Base-by-base conservation (phyloP, 768 basidiomycete species). In the Cantharellus anzutake region DNA sequence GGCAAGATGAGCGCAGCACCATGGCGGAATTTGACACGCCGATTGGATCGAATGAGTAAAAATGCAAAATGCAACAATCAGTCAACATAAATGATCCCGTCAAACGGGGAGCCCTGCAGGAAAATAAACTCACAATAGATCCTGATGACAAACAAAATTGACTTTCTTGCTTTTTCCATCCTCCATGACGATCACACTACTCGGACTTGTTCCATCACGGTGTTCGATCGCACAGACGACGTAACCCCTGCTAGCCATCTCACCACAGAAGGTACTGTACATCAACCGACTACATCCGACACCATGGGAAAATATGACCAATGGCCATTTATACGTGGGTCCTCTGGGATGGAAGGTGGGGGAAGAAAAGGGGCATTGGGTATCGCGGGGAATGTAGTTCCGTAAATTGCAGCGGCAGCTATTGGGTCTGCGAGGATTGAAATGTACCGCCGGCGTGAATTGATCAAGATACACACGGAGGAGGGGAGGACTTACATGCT, bases 281-380 rank as follows among this genome's bases (percentile, higher is more conserved):
- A 73, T 74, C 41, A 71, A 66, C 2, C 69, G 66, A 4, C 71
- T 72, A 57, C 73, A 74, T 14, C 73, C 73, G 4, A 72, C 69
- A 7, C 76, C 75, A 61, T 78, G 75, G 20, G 73, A 73, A 67
- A 76, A 78, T 61, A 77, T 64, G 62, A 77, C 65, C 4, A 77
- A 66, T 0, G 73, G 73, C 69, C 70, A 73, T 58, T 68, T 66
- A 3, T 52, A 44, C 11, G 44, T 48, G 11, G 11, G 44, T 48
- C 44, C 44, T 48, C 20, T 48, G 44, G 11, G 37, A 56, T 57
- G 4, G 38, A 29, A 0, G 67, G 64, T 0, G 67, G 67, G 7
- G 4, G 50, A 3, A 60, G 63, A 57, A 70, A 59, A 4, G 65
- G 63, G 0, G 69, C 69, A 38, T 71, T 64, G 41, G 64, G 62